Base-by-base conservation (phyloP, 2,329 filamentous ascomycete genomes). In the Epichloe gansuensis region DNA sequence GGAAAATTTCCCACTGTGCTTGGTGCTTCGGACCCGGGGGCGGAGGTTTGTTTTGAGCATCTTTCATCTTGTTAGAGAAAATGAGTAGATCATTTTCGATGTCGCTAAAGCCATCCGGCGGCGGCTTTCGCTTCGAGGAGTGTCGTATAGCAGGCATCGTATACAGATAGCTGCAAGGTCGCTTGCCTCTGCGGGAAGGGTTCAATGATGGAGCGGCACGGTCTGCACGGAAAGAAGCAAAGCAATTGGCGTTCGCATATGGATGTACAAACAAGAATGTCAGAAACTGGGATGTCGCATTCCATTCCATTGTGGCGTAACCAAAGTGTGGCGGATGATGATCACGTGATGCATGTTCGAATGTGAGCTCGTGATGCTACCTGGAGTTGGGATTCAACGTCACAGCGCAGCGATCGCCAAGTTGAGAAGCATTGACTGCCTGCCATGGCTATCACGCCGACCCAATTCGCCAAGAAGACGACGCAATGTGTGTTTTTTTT, bases 1-100 rank as follows among this genome's bases (percentile, higher is more conserved):
- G 90, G 65, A 98, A 97, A 59, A 98, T 89, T 55, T 93, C 91
- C 93, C 93, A 98, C 57, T 90, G 80, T 59, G 88, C 87, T 71
- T 97, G 89, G 65, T 96, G 86, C 66, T 90, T 90, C 2, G 80
- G 79, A 0, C 81, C 87, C 77, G 78, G 89, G 78, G 72, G 87
- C 66, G 72, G 87, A 71, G 89, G 84, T 47, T 89, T 85, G 69
- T 94, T 95, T 66, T 96, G 89, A 50, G 93, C 93, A 65, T 94
- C 88, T 70, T 91, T 93, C 87, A 94, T 91, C 74, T 90, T 89
- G 76, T 90, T 91, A 62, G 77, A 74, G 71, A 93, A 93, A 62
- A 90, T 84, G 60, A 93, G 79, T 42, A 93, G 81, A 60, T 89
- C 88, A 65, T 89, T 85, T 68, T 91, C 87, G 68, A 94, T 88